These are phyloP conservation scores for Blastomyces emzantsi DNA, from an alignment of 2,329 filamentous ascomycete genomes.

Conservation along the genomic window DNA sequence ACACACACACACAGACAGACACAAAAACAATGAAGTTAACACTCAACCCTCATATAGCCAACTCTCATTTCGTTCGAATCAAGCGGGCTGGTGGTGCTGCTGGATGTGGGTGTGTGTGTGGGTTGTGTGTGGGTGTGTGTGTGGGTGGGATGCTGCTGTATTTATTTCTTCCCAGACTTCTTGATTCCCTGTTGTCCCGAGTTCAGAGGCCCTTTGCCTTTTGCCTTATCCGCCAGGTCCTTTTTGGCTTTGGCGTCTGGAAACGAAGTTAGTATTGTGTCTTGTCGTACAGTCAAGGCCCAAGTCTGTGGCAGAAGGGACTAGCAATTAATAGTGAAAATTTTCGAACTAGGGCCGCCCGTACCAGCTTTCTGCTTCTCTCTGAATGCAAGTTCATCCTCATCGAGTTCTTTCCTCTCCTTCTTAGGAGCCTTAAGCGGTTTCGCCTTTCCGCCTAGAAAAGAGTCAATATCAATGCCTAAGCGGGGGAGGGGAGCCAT, in stretches of 20 bases:
- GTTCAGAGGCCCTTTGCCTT: conserved; percentile 82
- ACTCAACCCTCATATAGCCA: neutral
- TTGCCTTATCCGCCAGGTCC: conserved; percentile 70
- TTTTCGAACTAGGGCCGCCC: conserved; percentile 24
- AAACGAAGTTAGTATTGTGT: neutral
- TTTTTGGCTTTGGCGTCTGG: conserved; percentile 77
- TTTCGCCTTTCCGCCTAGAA: conserved; percentile 68
- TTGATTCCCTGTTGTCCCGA: conserved; percentile 84
- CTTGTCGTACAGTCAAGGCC: no score
- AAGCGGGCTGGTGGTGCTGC: neutral
- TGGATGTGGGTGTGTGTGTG: neutral
- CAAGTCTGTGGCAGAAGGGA: neutral
- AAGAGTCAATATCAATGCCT: neutral
- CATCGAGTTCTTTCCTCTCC: conserved; percentile 70
- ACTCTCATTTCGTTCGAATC: neutral
- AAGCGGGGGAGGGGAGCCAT: neutral
- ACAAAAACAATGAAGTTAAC: neutral
- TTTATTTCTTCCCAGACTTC: conserved; percentile 96
- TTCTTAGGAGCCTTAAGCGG: conserved; percentile 87
- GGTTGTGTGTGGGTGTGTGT: no score
- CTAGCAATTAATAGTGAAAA: neutral
- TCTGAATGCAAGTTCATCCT: conserved; percentile 74
- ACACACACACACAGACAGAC: neutral
- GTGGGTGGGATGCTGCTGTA: conserved; percentile 16
- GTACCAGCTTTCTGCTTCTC: conserved; percentile 78